phyloP scores from a whole-genome alignment of 164 flowering plant genomes.

The Amborella trichopoda region DNA sequence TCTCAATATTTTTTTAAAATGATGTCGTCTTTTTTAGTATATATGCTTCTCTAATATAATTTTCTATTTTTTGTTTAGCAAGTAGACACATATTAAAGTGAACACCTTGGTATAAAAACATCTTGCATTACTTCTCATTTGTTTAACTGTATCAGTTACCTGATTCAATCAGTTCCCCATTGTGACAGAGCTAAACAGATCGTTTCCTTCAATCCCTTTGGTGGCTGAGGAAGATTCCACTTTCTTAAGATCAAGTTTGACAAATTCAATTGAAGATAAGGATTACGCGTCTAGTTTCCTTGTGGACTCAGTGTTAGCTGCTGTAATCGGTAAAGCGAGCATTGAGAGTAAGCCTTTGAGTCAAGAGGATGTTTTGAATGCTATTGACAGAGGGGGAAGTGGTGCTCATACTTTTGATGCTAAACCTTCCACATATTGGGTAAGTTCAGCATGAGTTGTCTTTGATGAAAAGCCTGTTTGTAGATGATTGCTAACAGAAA shows the following conservation, averaged over 20 bases:
- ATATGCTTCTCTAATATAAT: too few species aligned
- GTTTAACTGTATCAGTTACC: background rate
- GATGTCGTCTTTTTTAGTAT: too few species aligned
- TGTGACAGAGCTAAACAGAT: slow-evolving; percentile 46
- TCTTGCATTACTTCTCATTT: too few species aligned
- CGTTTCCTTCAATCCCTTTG: slow-evolving; percentile 73
- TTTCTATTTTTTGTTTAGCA: too few species aligned
- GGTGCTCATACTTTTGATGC: slow-evolving; percentile 45
- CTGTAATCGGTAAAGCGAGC: slow-evolving; percentile 38
- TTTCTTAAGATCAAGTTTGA: slow-evolving; percentile 34
- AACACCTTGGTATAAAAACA: too few species aligned
- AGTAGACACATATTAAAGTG: too few species aligned
- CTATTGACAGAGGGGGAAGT: slow-evolving; percentile 87
- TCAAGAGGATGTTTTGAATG: slow-evolving; percentile 44
- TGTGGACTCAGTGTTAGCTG: slow-evolving; percentile 41
- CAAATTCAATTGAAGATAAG: background rate
- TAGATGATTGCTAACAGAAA: background rate
- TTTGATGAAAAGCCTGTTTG: background rate
- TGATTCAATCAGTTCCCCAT: background rate
- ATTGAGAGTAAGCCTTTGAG: slow-evolving; percentile 20
- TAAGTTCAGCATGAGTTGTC: slow-evolving; percentile 11
- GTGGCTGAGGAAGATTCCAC: slow-evolving; percentile 96
- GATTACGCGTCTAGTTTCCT: slow-evolving; percentile 17
- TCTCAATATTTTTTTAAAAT: too few species aligned
- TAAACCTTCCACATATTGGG: slow-evolving; percentile 85